Evolutionary conservation across 2,329 filamentous ascomycete genomes (phyloP).

Genomic region (Colletotrichum godetiae): DNA sequence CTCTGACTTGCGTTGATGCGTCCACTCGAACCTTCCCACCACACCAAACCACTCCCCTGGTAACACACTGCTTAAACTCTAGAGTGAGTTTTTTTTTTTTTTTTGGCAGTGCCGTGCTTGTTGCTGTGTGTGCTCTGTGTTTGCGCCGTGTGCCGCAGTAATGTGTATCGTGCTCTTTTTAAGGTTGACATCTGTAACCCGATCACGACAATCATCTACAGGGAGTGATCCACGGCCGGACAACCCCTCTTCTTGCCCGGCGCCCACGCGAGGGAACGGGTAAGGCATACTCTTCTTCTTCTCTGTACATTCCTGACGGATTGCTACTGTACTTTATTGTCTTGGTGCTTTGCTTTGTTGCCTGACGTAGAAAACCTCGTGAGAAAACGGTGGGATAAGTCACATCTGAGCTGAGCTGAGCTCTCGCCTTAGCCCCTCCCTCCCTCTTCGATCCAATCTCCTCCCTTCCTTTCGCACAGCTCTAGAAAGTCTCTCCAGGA

Average conservation of each 20-base stretch:
- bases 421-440: too few relatives aligned
- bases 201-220: conserved; percentile 23
- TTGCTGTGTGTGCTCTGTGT: not conserved
- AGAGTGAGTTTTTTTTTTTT: too few relatives aligned
- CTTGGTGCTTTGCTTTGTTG: not conserved
- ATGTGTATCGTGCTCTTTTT: not conserved
- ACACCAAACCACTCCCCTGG: conserved; percentile 20
- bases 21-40: conserved; percentile 11
- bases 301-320: too few relatives aligned
- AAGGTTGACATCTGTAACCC: conserved; percentile 31
- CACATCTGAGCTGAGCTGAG: not conserved
- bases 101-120: not conserved
- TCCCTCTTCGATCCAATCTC: not conserved
- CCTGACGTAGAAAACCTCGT: not conserved
- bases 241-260: not conserved
- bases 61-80: not conserved
- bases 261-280: too few relatives aligned
- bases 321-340: too few relatives aligned
- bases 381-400: not conserved
- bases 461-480: not conserved
- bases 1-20: not conserved
- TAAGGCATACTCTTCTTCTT: too few relatives aligned
- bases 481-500: not conserved
- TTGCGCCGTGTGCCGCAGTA: too few relatives aligned
- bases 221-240: not conserved